Evolutionary conservation across 768 basidiomycete genomes (phyloP), one percentile per base, ranked within the genome.

Genomic region (Phallus indusiatus): DNA sequence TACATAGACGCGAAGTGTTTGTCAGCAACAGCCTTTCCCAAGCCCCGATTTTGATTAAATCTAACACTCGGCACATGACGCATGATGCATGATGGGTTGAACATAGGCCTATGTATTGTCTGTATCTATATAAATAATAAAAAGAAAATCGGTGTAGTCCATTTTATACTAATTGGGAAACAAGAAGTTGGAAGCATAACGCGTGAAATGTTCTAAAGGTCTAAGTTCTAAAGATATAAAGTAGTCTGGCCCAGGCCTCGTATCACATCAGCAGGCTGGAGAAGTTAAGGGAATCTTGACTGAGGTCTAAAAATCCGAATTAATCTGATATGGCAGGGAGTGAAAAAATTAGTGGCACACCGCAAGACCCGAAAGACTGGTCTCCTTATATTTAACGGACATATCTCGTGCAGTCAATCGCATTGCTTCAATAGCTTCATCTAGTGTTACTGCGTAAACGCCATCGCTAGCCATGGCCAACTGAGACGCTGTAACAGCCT

Each of bases 391-490:
- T 70, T 94, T 92, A 64, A 88, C 81, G 62, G 90, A 92, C 92
- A 95, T 95, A 70, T 94, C 90, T n/a, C 81, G 77, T 24, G 94
- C 94, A 6, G 93, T 96, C 52, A 95, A 69, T 21, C 90, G 78
- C 91, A 95, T 95, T 4, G 94, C 93, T 70, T 92, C 90, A 57
- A 97, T 96, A 1, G 94, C 94, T 70, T 96, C 92, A 68, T 97
- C 94, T 18, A 97, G 77, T 0, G 86, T 87, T 36, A 94, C 92
- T 35, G 85, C 82, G 66, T 92, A 92, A 14, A 89, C 78, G 0
- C 90, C 94, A 66, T 90, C 82, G 61, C 90, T 90, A 9, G 94
- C 92, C 81, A 96, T 87, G 8, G 94, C 91, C 5, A 97, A 78
- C 68, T 97, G 95, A 18, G 94, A 94, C 11, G 94, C 94, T 18